Percentiles rank a stretch among this genome's conserved stretches.
Evolutionary conservation across 345 rosid genomes (phyloP).

Genomic region (Pistacia integerrima): DNA sequence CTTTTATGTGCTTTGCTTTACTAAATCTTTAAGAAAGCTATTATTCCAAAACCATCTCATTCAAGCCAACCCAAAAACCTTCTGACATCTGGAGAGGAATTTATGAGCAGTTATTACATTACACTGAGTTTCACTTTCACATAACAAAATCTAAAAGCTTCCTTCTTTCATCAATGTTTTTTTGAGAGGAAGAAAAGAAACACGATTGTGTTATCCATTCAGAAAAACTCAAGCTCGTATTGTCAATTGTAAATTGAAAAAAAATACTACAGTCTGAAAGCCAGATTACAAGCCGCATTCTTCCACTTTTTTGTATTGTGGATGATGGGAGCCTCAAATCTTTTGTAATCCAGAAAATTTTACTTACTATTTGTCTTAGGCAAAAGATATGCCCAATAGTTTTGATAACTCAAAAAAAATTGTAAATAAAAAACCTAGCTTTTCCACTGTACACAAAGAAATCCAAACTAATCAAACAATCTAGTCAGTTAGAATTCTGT

Average conservation of each 20-base stretch:
- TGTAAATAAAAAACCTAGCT: not conserved
- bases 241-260: not conserved
- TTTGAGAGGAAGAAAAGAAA: not conserved
- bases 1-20: not conserved
- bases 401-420: not conserved
- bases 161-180: too few species aligned
- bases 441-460: conserved; percentile 32
- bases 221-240: not conserved
- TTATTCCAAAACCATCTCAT: not conserved
- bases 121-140: too few species aligned
- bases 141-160: too few species aligned
- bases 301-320: too few species aligned
- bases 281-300: not conserved
- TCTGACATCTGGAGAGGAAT: not conserved
- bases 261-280: not conserved
- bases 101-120: too few species aligned
- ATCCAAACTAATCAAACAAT: conserved; percentile 21
- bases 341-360: conserved; percentile 10
- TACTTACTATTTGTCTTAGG: not conserved
- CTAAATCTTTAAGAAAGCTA: conserved; percentile 6
- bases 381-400: not conserved
- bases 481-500: conserved; percentile 26
- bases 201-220: not conserved
- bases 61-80: too few species aligned
- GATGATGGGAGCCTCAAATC: not conserved